A percentile compares a stretch with the other conserved stretches of the same genome.
These are phyloP conservation scores for Blastobotrys ciferrii DNA, from an alignment of 1,139 yeast species.

Conservation along the genomic window DNA sequence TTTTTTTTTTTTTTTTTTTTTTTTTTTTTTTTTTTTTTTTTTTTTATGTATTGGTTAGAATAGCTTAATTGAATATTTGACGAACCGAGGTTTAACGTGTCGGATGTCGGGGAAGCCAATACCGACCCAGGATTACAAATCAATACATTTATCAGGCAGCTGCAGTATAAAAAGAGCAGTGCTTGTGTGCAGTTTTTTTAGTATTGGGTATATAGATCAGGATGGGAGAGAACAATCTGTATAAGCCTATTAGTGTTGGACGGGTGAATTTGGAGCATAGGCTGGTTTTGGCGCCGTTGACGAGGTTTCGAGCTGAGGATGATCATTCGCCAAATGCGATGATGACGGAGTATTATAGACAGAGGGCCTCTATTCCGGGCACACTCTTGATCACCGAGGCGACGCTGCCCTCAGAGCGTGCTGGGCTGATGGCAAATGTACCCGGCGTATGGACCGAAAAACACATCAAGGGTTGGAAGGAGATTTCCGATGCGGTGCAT, in stretches of 20 bases:
- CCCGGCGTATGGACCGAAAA: constrained; percentile 49
- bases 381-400: constrained; percentile 48
- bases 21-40: no score
- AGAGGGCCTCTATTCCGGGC: constrained; percentile 54
- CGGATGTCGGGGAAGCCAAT: no score
- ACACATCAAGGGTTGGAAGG: constrained; percentile 41
- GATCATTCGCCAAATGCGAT: constrained; percentile 46
- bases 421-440: constrained; percentile 34
- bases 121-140: no score
- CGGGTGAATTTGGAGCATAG: constrained; percentile 37
- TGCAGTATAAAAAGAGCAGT: background rate
- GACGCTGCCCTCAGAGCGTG: constrained; percentile 39
- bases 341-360: constrained; percentile 49
- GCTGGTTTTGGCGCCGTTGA: constrained; percentile 53
- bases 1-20: no score
- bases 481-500: constrained; percentile 39
- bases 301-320: constrained; percentile 45
- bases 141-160: no score
- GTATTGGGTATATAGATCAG: constrained; percentile 20
- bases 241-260: constrained; percentile 33
- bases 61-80: no score
- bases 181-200: no score
- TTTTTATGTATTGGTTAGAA: no score
- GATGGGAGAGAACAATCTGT: constrained; percentile 33
- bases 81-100: no score